Evolutionary conservation across 345 rosid species (phyloP), one percentile per base, ranked within the genome.

Genomic region (Toxicodendron radicans): DNA sequence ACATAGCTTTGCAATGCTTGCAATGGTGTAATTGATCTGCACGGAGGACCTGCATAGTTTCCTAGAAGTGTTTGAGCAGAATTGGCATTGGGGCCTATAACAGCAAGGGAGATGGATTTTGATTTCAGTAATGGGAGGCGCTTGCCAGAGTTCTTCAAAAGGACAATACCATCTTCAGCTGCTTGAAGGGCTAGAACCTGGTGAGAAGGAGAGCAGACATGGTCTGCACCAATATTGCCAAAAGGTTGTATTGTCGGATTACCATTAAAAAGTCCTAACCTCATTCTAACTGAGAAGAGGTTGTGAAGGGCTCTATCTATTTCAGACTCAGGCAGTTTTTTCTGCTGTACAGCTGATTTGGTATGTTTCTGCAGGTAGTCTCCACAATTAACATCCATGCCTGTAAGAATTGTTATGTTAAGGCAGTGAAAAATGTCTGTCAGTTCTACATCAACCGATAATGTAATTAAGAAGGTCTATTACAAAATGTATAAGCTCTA

Each of bases 351-450:
- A 21, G 98, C 97, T 43, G 90, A 85, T 81, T 88, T 87, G 23
- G 95, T 80, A 73, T 90, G 85, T 12, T 87, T 77, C 64, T 54
- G 88, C 83, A 92, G 75, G 82, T 85, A 95, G 52, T 88, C 69
- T 68, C 98, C 98, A 32, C 98, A 92, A 77, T 95, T 80, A 62
- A 95, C 85, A 79, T 92, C 99, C 97, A 94, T 89, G 58, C 98
- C 95, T 90, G 87, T 70, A 81, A 32, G 52, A 68, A 35, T 72
- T 70, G 53, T 27, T 53, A 17, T 18, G n/a, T 62, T 23, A 52
- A 11, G 27, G 6, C 54, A 33, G 53, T 8, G 0, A 46, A 8
- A 57, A 68, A 27, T n/a, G 30, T 23, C 51, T 48, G 59, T 57
- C 20, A 20, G 54, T 46, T 30, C 18, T 32, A 45, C 24, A 3